Conservation (phyloP, 495 filamentous ascomycete species). For the Neurospora discreta region DNA sequence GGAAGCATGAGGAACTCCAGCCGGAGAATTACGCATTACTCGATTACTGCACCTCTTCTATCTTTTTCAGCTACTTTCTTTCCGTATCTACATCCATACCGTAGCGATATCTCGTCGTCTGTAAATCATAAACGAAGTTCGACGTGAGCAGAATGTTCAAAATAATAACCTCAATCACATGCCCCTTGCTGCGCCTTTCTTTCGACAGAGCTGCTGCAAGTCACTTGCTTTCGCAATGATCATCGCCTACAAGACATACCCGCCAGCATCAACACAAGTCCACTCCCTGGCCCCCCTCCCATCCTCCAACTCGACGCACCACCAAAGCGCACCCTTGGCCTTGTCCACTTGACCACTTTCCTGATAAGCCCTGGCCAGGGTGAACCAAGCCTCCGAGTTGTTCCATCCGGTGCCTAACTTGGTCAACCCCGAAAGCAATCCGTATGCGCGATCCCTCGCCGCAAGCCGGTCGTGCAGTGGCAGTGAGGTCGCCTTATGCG, state of each 20-base stretch:
- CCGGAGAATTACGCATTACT: not conserved
- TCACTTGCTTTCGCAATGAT: not conserved
- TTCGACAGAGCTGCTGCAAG: not conserved
- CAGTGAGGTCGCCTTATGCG: constrained; percentile 39
- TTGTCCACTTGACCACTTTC: constrained; percentile 72
- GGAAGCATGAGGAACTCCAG: not conserved
- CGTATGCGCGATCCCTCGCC: constrained; percentile 76
- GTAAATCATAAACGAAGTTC: not conserved
- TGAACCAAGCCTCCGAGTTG: constrained; percentile 86
- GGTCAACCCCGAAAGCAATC: constrained; percentile 66
- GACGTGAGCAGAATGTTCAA: not conserved
- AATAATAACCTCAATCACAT: not conserved
- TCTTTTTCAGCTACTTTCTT: not conserved
- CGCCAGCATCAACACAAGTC: constrained; percentile 41
- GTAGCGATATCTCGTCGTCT: not conserved
- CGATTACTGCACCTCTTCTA: not conserved
- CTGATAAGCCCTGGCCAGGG: constrained; percentile 76
- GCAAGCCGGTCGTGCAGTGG: constrained; percentile 66
- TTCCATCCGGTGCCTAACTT: constrained; percentile 88
- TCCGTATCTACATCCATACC: not conserved
- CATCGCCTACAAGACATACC: constrained; percentile 43
- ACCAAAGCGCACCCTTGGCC: constrained; percentile 67
- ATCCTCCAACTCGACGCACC: constrained; percentile 67
- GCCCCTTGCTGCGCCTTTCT: not conserved
- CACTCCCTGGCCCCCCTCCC: constrained; percentile 49